phyloP scores from a whole-genome alignment of 495 filamentous ascomycete species.

The Bacidia rubella region DNA sequence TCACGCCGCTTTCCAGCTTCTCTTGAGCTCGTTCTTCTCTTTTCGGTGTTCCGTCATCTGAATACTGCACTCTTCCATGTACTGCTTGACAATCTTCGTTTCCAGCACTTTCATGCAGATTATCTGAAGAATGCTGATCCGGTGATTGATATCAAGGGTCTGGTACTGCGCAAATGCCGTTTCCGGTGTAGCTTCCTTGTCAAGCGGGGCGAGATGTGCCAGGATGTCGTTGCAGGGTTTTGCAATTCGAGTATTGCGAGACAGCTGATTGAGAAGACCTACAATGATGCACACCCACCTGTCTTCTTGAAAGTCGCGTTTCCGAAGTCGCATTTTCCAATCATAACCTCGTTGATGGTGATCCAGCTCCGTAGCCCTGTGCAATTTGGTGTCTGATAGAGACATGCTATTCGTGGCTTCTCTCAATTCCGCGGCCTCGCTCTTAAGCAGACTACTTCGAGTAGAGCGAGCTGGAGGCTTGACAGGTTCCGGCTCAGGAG shows the following conservation, averaged over 20 bases:
- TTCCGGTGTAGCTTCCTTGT: constrained; percentile 56
- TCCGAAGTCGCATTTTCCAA: constrained; percentile 73
- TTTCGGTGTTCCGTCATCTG: constrained; percentile 89
- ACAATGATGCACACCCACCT: constrained; percentile 87
- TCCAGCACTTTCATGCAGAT: constrained; percentile 76
- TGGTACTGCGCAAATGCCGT: constrained; percentile 60
- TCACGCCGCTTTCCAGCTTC: constrained; percentile 69
- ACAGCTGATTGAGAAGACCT: constrained; percentile 73
- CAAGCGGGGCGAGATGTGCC: constrained; percentile 60
- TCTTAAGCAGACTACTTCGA: constrained; percentile 69
- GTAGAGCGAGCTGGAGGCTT: constrained; percentile 59
- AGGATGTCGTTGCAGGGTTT: constrained; percentile 68
- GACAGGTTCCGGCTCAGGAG: constrained; percentile 43
- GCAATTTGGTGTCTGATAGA: constrained; percentile 32
- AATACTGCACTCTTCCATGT: constrained; percentile 80
- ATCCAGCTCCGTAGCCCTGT: constrained; percentile 72
- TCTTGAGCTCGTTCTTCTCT: constrained; percentile 86
- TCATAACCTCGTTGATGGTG: constrained; percentile 37
- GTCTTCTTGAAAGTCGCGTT: constrained; percentile 77
- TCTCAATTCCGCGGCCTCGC: constrained; percentile 51
- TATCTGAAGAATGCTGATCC: constrained; percentile 69
- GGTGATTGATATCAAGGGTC: constrained; percentile 65
- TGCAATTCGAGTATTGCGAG: constrained; percentile 53
- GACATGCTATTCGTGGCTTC: constrained; percentile 27
- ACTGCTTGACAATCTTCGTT: constrained; percentile 70